These are phyloP conservation scores for Pyrus betulifolia DNA, from an alignment of 306 rosid species.

Conservation along the genomic window DNA sequence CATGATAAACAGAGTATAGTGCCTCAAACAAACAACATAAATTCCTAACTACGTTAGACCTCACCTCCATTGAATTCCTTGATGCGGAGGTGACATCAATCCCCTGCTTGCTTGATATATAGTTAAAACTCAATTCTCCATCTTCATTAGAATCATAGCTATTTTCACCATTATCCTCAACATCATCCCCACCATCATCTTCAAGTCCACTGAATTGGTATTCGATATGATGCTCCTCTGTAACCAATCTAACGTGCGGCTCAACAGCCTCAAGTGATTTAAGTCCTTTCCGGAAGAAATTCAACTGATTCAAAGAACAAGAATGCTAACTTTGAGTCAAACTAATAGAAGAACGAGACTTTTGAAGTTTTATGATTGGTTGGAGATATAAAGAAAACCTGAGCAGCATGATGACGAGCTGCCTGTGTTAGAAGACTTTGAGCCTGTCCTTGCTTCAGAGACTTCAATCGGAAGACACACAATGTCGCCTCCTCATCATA, in stretches of 20 bases:
- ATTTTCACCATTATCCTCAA: constrained; percentile 31
- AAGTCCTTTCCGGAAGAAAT: constrained; percentile 82
- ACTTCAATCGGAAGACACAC: constrained; percentile 71
- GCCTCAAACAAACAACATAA: constrained; percentile 3
- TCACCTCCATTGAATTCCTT: constrained; percentile 67
- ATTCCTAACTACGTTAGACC: not conserved
- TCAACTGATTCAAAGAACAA: constrained; percentile 42
- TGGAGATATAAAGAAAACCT: constrained; percentile 34
- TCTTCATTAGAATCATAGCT: constrained; percentile 32
- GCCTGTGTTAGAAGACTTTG: constrained; percentile 90
- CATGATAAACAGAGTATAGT: not conserved
- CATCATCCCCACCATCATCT: constrained; percentile 45
- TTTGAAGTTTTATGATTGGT: constrained; percentile 12
- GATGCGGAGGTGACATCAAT: constrained; percentile 43
- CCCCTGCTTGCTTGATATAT: constrained; percentile 45
- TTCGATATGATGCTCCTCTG: constrained; percentile 72
- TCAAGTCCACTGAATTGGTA: constrained; percentile 69
- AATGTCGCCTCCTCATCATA: constrained; percentile 68
- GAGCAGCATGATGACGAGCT: constrained; percentile 89
- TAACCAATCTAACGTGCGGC: constrained; percentile 61
- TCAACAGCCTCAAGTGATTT: constrained; percentile 81
- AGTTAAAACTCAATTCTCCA: constrained; percentile 74
- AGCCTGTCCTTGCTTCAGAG: constrained; percentile 81
- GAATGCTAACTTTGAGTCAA: constrained; percentile 10
- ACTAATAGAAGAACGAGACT: not conserved